Conservation (phyloP, 306 rosid species). For the Malus fusca region DNA sequence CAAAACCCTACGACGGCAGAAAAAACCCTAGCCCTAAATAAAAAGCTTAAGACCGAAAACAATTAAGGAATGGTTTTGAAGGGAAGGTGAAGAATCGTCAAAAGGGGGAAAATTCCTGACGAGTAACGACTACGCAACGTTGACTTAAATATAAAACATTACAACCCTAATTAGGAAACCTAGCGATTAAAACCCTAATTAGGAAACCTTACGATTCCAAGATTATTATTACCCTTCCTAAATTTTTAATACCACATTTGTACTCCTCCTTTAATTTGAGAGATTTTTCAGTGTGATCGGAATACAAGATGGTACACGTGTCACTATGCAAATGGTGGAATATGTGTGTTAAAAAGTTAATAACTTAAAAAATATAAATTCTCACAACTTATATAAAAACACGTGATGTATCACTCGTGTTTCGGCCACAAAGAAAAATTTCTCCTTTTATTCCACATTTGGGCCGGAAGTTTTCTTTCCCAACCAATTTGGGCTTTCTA, state of each 20-base stretch:
- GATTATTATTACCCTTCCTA: no score
- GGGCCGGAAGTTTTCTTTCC: no score
- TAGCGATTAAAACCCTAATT: no score
- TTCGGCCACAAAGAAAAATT: fast-evolving
- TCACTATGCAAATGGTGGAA: fast-evolving
- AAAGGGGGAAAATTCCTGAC: neutral
- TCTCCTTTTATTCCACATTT: no score
- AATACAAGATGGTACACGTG: fast-evolving
- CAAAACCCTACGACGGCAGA: neutral
- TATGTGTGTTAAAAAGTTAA: no score
- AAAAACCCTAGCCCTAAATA: neutral
- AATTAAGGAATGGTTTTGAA: neutral
- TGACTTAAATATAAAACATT: no score
- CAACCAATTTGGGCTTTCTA: neutral
- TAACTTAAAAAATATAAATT: no score
- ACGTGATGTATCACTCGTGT: no score
- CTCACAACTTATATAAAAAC: no score
- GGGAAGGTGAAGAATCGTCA: neutral
- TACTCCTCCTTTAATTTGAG: no score
- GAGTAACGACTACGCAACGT: neutral
- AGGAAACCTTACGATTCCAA: neutral
- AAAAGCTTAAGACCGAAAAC: neutral
- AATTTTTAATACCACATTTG: no score
- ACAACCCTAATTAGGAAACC: neutral
- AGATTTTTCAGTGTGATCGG: no score